Base-by-base conservation (phyloP, 2,329 filamentous ascomycete species). In the Pseudocercospora musae region DNA sequence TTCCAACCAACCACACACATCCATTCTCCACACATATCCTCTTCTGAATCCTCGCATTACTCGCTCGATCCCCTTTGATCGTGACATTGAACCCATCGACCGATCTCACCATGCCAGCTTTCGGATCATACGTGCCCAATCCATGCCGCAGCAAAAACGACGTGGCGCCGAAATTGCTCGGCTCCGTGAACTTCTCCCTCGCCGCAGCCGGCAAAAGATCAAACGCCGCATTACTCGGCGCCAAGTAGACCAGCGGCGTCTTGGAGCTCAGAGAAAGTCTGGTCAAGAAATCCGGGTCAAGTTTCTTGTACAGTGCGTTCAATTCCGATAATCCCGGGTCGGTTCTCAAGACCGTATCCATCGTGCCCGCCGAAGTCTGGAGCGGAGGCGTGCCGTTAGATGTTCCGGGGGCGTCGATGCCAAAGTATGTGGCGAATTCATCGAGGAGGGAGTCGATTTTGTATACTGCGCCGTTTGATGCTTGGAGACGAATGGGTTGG, bases 11-110 rank as follows among this genome's bases (percentile, higher is more conserved):
- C 62, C 63, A 63, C 18, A 66, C 58, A 57, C 66, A 68, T 9
- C 63, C 63, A 40, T 67, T 67, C 1, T 60, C 61, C 20, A 50
- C 59, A 58, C 65, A 67, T 18, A 64, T 52, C 21, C 63, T 62
- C 46, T 57, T 57, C 52, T 62, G 44, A 1, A 68, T 25, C 20
- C 50, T 44, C 10, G 62, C 61, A 58, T 66, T 66, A n/a, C 44
- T 56, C 9, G 58, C 63, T 29, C 52, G 37, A 9, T 48, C 57
- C 2, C 25, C 57, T 42, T 31, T 31, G 18, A 60, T 18, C 2
- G 37, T 33, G 27, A 66, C 62, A 1, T 64, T 53, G 21, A 67
- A 63, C 2, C 66, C 58, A 40, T 37, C 54, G 6, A 18, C 21
- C 1, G 52, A 50, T 15, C 42, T 31, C 7, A 64, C 54, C 18